Base-by-base conservation (phyloP, 1,284 basidiomycete genomes). In the Neonothopanus nambi region DNA sequence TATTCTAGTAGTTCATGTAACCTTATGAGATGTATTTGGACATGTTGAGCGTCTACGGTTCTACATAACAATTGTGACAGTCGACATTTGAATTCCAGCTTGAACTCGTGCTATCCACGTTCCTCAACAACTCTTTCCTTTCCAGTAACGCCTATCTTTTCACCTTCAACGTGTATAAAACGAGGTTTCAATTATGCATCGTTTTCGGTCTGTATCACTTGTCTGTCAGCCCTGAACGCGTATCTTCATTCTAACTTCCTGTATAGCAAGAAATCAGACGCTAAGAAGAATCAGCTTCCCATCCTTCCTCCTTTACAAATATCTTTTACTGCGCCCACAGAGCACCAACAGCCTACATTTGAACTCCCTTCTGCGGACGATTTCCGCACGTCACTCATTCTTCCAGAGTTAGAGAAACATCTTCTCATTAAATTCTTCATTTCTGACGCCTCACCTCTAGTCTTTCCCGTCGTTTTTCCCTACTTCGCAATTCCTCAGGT, bases 341-440 rank as follows among this genome's bases (percentile, higher is more conserved):
- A 26, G 8, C 51, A 23, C 28, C 17, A 41, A 53, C 48, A 44
- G n/a, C 15, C 23, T 7, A n/a, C 83, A 3, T 81, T 80, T 47
- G 73, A 78, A 57, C 75, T 92, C 28, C 85, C 86, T 46, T 78
- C 85, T 33, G 73, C 76, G 40, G 83, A 80, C 72, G 82, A 90
- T 69, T 92, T 92, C 73, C 83, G 89, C 60, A 90, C 89, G 23
- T 90, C 89, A 56, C 77, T 87, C 65, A 91, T 92, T 61, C 72
- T 92, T 52, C 89, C 89, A 67, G 87, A 87, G 90, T 92, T 70
- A 72, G 87, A 78, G 53, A 41, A 50, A 9, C 23, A 2, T 26
- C 41, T 21, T 59, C 53, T 50, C 44, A 56, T 51, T 52, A 55
- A 49, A 54, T 42, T 51, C 46, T 44, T 46, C 56, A 55, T 43